phyloP scores from a whole-genome alignment of 768 basidiomycete species.

The Mycena belliarum region DNA sequence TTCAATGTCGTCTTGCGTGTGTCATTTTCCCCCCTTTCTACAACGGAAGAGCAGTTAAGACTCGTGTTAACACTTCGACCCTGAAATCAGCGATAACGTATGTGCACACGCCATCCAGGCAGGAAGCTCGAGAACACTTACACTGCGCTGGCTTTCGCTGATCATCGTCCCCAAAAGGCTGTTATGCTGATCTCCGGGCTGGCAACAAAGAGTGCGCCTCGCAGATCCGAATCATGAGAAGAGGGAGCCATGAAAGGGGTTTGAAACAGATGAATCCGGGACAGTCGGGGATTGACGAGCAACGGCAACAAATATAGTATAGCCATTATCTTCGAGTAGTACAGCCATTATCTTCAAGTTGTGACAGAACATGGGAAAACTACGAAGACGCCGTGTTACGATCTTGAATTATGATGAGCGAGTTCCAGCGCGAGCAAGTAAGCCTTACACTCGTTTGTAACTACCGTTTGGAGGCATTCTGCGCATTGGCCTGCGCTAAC shows the following conservation, averaged over 20 bases:
- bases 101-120: neutral
- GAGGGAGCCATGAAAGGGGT: neutral
- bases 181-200: neutral
- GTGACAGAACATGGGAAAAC: constrained; percentile 1
- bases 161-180: constrained; percentile 1
- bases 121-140: neutral
- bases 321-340: constrained; percentile 6
- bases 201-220: neutral
- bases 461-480: constrained; percentile 26
- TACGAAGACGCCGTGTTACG: constrained; percentile 6
- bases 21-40: too few species aligned
- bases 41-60: too few species aligned
- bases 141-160: constrained; percentile 2
- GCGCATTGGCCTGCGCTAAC: constrained; percentile 47
- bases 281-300: constrained; percentile 9
- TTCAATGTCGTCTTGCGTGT: too few species aligned
- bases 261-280: constrained; percentile 15
- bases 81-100: neutral
- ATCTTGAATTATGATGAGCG: neutral
- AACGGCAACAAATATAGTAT: neutral
- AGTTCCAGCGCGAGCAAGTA: neutral
- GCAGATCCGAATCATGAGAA: constrained; percentile 12
- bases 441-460: neutral
- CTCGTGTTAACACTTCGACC: too few species aligned
- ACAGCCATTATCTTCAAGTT: constrained; percentile 1